A percentile compares a stretch with the other conserved stretches of the same genome.
Conservation (phyloP, 345 rosid species). For the Jatropha curcas region DNA sequence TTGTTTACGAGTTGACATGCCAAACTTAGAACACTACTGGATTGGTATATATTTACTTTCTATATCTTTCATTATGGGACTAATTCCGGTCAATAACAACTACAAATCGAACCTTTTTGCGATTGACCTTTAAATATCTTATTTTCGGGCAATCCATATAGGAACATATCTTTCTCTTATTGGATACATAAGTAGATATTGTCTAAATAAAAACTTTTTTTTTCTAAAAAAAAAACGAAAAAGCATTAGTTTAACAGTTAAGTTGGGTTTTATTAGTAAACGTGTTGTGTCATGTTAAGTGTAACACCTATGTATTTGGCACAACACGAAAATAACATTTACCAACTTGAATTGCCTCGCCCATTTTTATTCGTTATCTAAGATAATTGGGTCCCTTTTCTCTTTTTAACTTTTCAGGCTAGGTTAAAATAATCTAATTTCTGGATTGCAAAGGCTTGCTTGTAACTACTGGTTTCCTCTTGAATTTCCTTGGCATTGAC, state of each 20-base stretch:
- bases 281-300: background rate
- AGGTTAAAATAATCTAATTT: constrained; percentile 83
- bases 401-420: constrained; percentile 49
- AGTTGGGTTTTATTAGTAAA: background rate
- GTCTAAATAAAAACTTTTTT: background rate
- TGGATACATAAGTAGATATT: background rate
- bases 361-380: background rate
- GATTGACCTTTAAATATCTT: too few species aligned
- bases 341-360: background rate
- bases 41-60: too few species aligned
- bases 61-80: too few species aligned
- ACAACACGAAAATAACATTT: background rate
- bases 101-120: too few species aligned
- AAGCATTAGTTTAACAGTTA: too few species aligned
- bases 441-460: constrained; percentile 51
- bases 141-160: too few species aligned
- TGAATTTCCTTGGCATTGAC: constrained; percentile 94
- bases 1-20: background rate
- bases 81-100: too few species aligned
- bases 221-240: background rate
- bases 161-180: too few species aligned
- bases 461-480: constrained; percentile 47
- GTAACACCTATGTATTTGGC: background rate
- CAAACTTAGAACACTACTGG: background rate
- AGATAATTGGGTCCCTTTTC: background rate